Evolutionary conservation across 2,329 filamentous ascomycete species (phyloP).

Genomic region (Coniochaeta sp.): DNA sequence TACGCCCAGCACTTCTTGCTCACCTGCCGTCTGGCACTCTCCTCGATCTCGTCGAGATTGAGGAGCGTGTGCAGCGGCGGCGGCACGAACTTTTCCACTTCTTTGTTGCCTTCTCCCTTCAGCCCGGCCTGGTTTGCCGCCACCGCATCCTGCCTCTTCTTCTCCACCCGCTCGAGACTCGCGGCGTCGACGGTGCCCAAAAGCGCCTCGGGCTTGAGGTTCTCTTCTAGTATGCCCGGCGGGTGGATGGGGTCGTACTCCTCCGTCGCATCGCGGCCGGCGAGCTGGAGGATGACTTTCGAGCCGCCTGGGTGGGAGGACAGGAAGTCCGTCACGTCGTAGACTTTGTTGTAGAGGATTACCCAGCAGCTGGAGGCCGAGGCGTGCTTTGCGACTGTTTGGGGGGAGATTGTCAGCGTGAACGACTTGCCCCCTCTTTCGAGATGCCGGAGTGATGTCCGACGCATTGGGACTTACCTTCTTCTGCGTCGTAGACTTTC

Average conservation of each 20-base stretch:
- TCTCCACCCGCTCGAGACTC: constrained; percentile 45
- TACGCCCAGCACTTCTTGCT: constrained; percentile 87
- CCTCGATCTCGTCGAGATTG: constrained; percentile 87
- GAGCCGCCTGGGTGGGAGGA: constrained; percentile 78
- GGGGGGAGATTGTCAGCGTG: not conserved
- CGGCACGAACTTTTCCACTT: constrained; percentile 21
- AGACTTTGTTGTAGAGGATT: constrained; percentile 86
- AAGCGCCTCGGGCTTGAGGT: constrained; percentile 66
- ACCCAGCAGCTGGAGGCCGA: constrained; percentile 87
- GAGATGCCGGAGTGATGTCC: not conserved
- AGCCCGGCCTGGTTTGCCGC: constrained; percentile 9
- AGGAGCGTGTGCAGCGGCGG: constrained; percentile 63
- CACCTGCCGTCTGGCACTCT: constrained; percentile 70
- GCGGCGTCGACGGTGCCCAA: constrained; percentile 69
- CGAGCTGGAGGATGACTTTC: constrained; percentile 81
- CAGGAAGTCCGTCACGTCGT: constrained; percentile 91
- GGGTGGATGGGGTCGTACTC: constrained; percentile 95
- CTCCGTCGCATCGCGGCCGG: constrained; percentile 85
- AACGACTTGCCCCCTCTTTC: not conserved
- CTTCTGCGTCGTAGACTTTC: constrained; percentile 3
- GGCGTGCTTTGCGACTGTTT: constrained; percentile 77
- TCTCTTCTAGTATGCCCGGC: constrained; percentile 82
- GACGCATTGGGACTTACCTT: not conserved
- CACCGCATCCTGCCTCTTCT: constrained; percentile 18
- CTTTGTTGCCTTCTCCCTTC: constrained; percentile 17